Evolutionary conservation across 2,329 filamentous ascomycete species (phyloP), one percentile per base, ranked within the genome.

Genomic region (Epichloe bromicola): DNA sequence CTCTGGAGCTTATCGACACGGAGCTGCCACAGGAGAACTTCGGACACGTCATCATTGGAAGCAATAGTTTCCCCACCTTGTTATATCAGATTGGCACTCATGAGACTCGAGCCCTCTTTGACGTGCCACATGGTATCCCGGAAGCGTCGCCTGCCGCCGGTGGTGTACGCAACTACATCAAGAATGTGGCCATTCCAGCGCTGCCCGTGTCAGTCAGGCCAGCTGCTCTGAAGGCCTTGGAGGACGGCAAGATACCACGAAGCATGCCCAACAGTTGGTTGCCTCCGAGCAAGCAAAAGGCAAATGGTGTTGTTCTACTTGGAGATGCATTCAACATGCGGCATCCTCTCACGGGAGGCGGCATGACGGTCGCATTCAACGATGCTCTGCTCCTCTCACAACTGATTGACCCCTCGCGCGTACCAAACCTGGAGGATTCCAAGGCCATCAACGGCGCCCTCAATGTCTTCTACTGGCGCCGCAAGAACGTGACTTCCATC

Each of bases 281-380:
- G 2, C 90, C 93, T 5, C 81, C 93, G 0, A 78, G 81, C 1
- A 70, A 69, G 43, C 86, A 85, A 54, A 61, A 61, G 3, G 54
- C 62, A 43, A 68, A 67, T 44, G 85, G 86, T 63, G 78, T 95
- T 54, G 75, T 95, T 46, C 73, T 98, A 37, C 76, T 97, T 8
- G 93, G 93, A 53, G 93, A 98, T 65, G 91, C 93, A 14, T 84
- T 95, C 76, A 98, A 98, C 73, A 98, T 98, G 93, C 86, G 93
- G n/a, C 93, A 98, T 69, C 93, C 93, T 2, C 76, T 98, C 12
- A 98, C 93, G 0, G 93, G 93, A 49, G 93, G 93, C 57, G 93
- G 93, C 60, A 98, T 98, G 93, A 97, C 91, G 0, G 93, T 97
- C 2, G 93, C 88, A 1, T 86, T 98, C 67, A 95, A 91, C 70